These are phyloP conservation scores for Pseudocohnilembus persalinus DNA, from an alignment of 169 alveolate genomes.

Conservation along the genomic window DNA sequence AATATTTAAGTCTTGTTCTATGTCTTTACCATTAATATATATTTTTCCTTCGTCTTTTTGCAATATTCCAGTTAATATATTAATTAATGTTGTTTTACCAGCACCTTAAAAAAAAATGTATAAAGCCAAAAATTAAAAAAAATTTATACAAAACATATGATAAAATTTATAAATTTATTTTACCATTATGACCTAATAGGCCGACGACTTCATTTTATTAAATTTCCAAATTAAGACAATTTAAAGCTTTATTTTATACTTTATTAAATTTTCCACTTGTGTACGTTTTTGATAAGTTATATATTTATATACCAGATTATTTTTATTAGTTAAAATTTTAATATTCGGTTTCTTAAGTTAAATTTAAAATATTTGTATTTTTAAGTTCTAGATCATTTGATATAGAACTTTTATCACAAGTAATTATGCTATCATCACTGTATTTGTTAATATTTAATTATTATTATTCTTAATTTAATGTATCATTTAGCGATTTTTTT, in stretches of 20 bases:
- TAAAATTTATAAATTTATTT: no score
- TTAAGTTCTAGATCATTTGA: neutral
- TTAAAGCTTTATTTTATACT: neutral
- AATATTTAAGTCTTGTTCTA: conserved; percentile 66
- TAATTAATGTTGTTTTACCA: conserved; percentile 91
- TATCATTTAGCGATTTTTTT: no score
- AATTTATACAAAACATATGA: no score
- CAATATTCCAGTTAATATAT: conserved; percentile 72
- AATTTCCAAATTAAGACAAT: neutral
- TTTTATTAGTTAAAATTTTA: no score
- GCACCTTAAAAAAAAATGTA: conserved; percentile 86
- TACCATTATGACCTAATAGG: neutral
- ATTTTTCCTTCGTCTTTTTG: conserved; percentile 76
- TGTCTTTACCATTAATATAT: conserved; percentile 63
- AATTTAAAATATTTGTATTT: no score
- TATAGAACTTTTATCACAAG: no score
- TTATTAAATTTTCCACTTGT: neutral
- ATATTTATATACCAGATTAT: no score
- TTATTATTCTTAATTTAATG: no score
- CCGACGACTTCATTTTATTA: neutral
- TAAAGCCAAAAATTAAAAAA: no score
- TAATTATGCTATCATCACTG: no score
- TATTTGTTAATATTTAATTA: no score
- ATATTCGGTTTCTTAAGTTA: no score
- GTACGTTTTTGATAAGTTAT: neutral